Conservation (phyloP, 148 eudicot genomes). For the Camellia sinensis region DNA sequence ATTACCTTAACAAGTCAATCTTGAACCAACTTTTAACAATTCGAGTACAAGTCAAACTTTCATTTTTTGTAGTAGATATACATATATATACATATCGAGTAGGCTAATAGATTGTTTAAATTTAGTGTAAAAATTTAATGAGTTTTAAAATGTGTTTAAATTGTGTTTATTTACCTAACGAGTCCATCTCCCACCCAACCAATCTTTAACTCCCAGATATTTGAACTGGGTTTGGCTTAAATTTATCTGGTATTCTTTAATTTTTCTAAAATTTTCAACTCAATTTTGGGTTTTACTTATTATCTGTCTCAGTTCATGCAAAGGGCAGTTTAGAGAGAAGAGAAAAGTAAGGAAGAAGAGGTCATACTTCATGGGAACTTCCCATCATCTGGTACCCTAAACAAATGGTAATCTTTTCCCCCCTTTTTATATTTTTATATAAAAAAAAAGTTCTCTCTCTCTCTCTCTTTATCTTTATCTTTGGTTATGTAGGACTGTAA, state of each 20-base stretch:
- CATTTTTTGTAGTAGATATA: no score
- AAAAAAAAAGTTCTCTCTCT: no score
- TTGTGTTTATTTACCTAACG: no score
- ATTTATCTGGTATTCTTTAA: not conserved
- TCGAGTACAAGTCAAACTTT: no score
- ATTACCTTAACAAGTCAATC: no score
- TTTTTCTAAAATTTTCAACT: constrained; percentile 4
- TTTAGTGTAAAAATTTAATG: no score
- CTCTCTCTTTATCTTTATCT: not conserved
- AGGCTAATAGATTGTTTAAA: no score
- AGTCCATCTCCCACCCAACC: not conserved
- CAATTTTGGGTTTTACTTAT: constrained; percentile 15
- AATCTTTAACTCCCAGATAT: not conserved
- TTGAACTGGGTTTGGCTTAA: not conserved
- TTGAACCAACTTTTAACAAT: no score
- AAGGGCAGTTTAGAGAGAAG: constrained; percentile 39
- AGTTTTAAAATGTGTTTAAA: no score
- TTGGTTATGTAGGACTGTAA: not conserved
- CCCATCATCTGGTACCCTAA: constrained; percentile 37
- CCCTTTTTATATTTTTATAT: no score
- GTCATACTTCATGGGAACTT: constrained; percentile 43
- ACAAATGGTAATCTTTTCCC: constrained; percentile 55
- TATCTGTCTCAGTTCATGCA: constrained; percentile 66
- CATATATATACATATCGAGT: no score
- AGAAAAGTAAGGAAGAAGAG: constrained; percentile 29